phyloP scores from a whole-genome alignment of 2,329 filamentous ascomycete species.

The Aspergillus clavatus region DNA sequence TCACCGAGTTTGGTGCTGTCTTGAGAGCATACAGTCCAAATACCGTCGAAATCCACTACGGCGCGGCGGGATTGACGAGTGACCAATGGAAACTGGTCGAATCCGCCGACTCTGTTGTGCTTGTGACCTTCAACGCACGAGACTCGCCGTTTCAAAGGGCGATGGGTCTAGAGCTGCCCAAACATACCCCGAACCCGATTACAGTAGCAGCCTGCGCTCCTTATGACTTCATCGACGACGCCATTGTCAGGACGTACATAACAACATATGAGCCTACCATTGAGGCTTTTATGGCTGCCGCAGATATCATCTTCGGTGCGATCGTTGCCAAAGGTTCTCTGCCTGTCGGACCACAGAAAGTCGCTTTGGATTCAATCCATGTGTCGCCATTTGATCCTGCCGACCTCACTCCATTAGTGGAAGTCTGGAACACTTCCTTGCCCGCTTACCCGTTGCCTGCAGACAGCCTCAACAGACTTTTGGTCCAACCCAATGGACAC shows the following conservation, averaged over 20 bases:
- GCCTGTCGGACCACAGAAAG: constrained; percentile 28
- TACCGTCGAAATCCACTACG: constrained; percentile 32
- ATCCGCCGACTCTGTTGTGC: constrained; percentile 37
- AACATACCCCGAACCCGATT: constrained; percentile 29
- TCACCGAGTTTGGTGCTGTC: constrained; percentile 29
- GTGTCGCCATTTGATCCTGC: constrained; percentile 16
- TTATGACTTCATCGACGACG: constrained; percentile 41
- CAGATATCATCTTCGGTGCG: constrained; percentile 37
- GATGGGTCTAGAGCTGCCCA: constrained; percentile 31
- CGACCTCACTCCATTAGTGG: constrained; percentile 28
- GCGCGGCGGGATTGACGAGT: constrained; percentile 25
- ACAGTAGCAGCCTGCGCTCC: constrained; percentile 41
- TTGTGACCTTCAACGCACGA: constrained; percentile 39
- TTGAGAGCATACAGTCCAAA: constrained; percentile 24
- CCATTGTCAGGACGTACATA: constrained; percentile 38
- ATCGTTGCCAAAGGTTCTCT: constrained; percentile 28
- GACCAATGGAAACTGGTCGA: constrained; percentile 30
- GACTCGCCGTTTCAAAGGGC: constrained; percentile 35
- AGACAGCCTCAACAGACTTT: constrained; percentile 23
- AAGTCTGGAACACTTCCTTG: constrained; percentile 35
- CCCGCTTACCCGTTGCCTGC: constrained; percentile 32
- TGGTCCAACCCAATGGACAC: constrained; percentile 24
- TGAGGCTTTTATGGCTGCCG: constrained; percentile 39
- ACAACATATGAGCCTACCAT: constrained; percentile 43
- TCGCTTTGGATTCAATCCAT: constrained; percentile 9